A percentile compares a stretch with the other conserved stretches of the same genome.
Evolutionary conservation across 441 rosid species (phyloP).

Genomic region (Aleurites moluccanus): DNA sequence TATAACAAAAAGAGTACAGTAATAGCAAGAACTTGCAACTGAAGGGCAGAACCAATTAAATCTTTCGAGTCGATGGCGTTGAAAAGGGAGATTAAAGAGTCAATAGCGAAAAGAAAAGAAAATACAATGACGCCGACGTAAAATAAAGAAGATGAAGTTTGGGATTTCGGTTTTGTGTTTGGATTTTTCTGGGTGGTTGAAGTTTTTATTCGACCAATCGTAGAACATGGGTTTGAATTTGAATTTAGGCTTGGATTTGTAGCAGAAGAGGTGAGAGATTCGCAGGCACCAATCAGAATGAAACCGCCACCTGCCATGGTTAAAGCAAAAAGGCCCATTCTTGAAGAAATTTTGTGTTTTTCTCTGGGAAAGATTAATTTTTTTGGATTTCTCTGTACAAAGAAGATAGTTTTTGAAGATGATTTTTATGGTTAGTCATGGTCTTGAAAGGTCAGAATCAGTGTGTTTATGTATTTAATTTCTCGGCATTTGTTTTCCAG

Average conservation of each 20-base stretch:
- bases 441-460: slow-evolving; percentile 6
- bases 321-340: slow-evolving; percentile 22
- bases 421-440: neutral
- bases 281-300: slow-evolving; percentile 21
- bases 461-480: no score
- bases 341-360: neutral
- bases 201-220: slow-evolving; percentile 26
- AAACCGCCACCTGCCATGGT: slow-evolving; percentile 21
- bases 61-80: slow-evolving; percentile 49
- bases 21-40: slow-evolving; percentile 58
- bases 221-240: slow-evolving; percentile 32
- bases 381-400: slow-evolving; percentile 3
- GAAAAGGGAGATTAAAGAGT: slow-evolving; percentile 58
- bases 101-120: slow-evolving; percentile 46
- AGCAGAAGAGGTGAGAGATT: slow-evolving; percentile 15
- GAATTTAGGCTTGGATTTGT: neutral
- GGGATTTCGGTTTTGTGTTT: no score
- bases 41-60: slow-evolving; percentile 63
- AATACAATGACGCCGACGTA: slow-evolving; percentile 30
- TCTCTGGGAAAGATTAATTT: neutral
- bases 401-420: slow-evolving; percentile 28
- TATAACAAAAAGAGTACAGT: slow-evolving; percentile 54
- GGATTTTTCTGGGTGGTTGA: slow-evolving; percentile 9
- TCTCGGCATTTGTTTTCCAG: neutral
- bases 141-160: slow-evolving; percentile 24